These are phyloP conservation scores for Aeschynomene evenia DNA, from an alignment of 306 rosid genomes.

Conservation along the genomic window DNA sequence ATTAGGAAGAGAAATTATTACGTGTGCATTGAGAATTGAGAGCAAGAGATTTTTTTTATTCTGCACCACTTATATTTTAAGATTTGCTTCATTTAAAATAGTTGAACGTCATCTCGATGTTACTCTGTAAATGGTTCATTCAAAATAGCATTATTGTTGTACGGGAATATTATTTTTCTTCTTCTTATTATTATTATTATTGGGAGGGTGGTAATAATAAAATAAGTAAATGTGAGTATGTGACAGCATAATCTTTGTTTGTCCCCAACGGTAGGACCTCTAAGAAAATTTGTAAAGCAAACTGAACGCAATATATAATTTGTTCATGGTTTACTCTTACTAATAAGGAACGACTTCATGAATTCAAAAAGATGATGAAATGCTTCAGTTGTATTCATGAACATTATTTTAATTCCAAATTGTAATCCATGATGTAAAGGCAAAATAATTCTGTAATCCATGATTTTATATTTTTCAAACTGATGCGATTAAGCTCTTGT, in stretches of 20 bases:
- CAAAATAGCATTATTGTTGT: slow-evolving; percentile 13
- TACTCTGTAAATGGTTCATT: not conserved
- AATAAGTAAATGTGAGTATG: not conserved
- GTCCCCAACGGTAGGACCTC: slow-evolving; percentile 15
- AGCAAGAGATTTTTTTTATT: no score
- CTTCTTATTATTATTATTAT: no score
- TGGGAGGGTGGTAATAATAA: not conserved
- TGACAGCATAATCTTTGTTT: not conserved
- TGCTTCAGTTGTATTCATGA: slow-evolving; percentile 14
- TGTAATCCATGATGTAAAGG: slow-evolving; percentile 5
- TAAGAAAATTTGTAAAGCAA: slow-evolving; percentile 18
- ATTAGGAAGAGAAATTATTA: no score
- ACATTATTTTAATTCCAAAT: not conserved
- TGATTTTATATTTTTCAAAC: not conserved
- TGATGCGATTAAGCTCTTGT: not conserved
- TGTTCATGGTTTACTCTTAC: slow-evolving; percentile 32
- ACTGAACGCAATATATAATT: slow-evolving; percentile 12
- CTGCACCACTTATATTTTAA: no score
- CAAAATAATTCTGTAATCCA: not conserved
- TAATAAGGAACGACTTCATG: slow-evolving; percentile 14
- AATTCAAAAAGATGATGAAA: slow-evolving; percentile 2
- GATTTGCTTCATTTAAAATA: slow-evolving; percentile 1
- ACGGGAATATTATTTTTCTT: not conserved
- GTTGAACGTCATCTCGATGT: not conserved
- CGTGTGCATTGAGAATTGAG: no score